Base-by-base conservation (phyloP, 2,329 filamentous ascomycete species). In the Neonectria faginata region DNA sequence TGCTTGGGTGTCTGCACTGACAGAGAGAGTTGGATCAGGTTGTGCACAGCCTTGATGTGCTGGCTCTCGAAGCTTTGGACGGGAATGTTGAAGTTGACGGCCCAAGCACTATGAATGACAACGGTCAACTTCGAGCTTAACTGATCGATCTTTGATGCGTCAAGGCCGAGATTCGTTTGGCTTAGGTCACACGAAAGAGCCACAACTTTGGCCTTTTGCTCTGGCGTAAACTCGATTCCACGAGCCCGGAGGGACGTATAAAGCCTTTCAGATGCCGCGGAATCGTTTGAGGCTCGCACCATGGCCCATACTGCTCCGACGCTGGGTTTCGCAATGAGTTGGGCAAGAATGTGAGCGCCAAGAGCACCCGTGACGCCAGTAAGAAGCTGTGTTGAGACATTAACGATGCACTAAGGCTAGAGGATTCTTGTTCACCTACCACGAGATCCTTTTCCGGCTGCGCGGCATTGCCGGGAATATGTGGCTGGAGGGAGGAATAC, bases 311-410 rank as follows among this genome's bases (percentile, higher is more conserved):
- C 79, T 3, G 77, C 76, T 31, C 79, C 79, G n/a, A 91, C 82
- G 41, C 88, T 86, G 6, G 86, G 83, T 29, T 85, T 81, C 1
- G 86, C 81, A 3, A 87, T 85, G 1, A 91, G 80, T 14, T 89
- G 83, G 0, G 85, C 83, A 2, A 89, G 80, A 0, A 89, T 77
- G 56, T 89, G 86, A 0, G 86, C 84, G 3, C 89, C 89, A 0
- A 91, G 78, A 5, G 86, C 86, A 1, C 89, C 89, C 0, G 89
- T 91, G 0, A 84, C 84, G 9, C 89, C 89, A 2, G 88, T 90
- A 9, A 91, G 75, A 12, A 89, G 68, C 75, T 80, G 47, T n/a
- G 7, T 18, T 18, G 3, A 39, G 1, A 9, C 0, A 10, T 71
- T 44, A 62, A 51, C 1, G 10, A 31, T 5, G 8, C 0, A n/a